phyloP scores from a whole-genome alignment of 768 basidiomycete genomes.

The Leccinum boreale region DNA sequence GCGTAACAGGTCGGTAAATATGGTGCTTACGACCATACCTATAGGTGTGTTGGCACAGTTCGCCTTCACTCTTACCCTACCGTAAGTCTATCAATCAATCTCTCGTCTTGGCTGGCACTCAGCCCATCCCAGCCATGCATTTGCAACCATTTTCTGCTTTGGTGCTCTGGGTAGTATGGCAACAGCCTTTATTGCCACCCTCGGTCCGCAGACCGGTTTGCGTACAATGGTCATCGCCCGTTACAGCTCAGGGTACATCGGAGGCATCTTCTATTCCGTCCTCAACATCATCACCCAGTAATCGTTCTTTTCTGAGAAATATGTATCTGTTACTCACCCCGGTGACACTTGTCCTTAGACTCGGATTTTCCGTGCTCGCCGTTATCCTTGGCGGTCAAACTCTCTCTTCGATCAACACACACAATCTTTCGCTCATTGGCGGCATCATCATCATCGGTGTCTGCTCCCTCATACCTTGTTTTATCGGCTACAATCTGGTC shows the following conservation, averaged over 20 bases:
- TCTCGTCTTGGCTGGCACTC: not conserved
- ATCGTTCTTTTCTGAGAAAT: not conserved
- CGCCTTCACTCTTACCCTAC: conserved; percentile 46
- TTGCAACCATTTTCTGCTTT: conserved; percentile 46
- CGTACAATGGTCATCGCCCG: conserved; percentile 53
- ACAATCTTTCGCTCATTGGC: conserved; percentile 43
- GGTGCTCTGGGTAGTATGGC: conserved; percentile 39
- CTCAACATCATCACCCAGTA: conserved; percentile 53
- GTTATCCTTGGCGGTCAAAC: conserved; percentile 57
- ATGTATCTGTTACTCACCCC: not conserved
- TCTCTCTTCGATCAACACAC: conserved; percentile 43
- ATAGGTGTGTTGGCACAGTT: conserved; percentile 49
- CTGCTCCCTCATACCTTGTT: conserved; percentile 42
- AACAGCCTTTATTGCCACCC: conserved; percentile 49
- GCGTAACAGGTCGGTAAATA: conserved; percentile 42
- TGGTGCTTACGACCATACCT: conserved; percentile 46
- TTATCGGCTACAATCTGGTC: conserved; percentile 45
- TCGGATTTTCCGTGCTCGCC: conserved; percentile 46
- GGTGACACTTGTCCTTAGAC: conserved; percentile 19
- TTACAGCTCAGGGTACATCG: conserved; percentile 47
- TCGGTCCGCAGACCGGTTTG: conserved; percentile 52
- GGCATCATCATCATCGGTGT: conserved; percentile 48
- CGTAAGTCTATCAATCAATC: conserved; percentile 27
- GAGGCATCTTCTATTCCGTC: conserved; percentile 47
- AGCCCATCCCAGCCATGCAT: conserved; percentile 33